phyloP scores from a whole-genome alignment of 108 stramenopile genomes.

The Mediolabrus comicus region DNA sequence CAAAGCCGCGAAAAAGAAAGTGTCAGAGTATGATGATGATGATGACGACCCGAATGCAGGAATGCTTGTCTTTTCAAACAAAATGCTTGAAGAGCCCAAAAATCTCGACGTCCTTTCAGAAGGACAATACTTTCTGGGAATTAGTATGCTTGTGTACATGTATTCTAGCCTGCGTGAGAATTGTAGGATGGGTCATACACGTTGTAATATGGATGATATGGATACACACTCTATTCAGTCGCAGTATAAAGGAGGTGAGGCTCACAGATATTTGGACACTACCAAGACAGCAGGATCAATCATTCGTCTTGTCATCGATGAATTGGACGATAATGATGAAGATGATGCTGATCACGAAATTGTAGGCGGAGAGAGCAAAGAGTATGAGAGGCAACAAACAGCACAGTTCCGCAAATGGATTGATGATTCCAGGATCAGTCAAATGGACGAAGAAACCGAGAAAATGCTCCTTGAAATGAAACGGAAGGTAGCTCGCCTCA shows the following conservation, averaged over 20 bases:
- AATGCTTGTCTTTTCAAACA: not conserved
- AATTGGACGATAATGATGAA: slow-evolving; percentile 4
- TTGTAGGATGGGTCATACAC: slow-evolving; percentile 9
- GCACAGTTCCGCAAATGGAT: slow-evolving; percentile 19
- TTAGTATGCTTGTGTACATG: slow-evolving; percentile 26
- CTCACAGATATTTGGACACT: not conserved
- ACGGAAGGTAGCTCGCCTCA: slow-evolving; percentile 12
- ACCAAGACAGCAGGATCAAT: slow-evolving; percentile 24
- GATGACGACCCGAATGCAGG: not conserved
- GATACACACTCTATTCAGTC: slow-evolving; percentile 10
- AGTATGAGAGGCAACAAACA: slow-evolving; percentile 14
- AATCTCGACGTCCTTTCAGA: slow-evolving; percentile 14
- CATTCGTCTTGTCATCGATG: slow-evolving; percentile 17
- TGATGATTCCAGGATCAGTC: slow-evolving; percentile 14
- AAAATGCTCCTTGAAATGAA: slow-evolving; percentile 9
- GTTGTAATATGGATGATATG: slow-evolving; percentile 5
- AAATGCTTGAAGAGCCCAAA: not conserved
- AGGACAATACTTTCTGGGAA: slow-evolving; percentile 20
- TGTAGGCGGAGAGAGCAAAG: slow-evolving; percentile 3
- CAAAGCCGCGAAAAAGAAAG: not conserved
- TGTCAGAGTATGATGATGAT: not conserved
- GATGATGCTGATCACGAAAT: slow-evolving; percentile 10
- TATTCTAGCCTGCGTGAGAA: slow-evolving; percentile 21
- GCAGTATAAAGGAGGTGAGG: not conserved
- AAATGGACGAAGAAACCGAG: slow-evolving; percentile 12